A percentile compares a stretch with the other conserved stretches of the same genome.
Conservation (phyloP, 2,329 filamentous ascomycete species). For the Magnaporthiopsis rhizophila region DNA sequence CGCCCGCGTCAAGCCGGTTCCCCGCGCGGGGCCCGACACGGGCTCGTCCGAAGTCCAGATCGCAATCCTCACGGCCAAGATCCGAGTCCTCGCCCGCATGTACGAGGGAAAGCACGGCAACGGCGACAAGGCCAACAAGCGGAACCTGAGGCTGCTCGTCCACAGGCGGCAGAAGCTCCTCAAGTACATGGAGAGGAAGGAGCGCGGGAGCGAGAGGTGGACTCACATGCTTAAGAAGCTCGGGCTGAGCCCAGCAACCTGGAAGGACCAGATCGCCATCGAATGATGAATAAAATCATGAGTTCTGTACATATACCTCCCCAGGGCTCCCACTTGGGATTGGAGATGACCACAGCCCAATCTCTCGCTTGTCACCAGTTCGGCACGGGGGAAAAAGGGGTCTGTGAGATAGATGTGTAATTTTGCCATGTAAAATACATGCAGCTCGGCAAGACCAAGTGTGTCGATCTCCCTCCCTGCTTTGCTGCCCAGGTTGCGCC, state of each 20-base stretch:
- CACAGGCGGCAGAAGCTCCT: slow-evolving; percentile 86
- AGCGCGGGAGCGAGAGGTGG: slow-evolving; percentile 87
- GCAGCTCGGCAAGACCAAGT: background rate
- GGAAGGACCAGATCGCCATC: slow-evolving; percentile 79
- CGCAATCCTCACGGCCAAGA: slow-evolving; percentile 90
- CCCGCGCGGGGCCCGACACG: slow-evolving; percentile 80
- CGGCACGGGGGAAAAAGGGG: background rate
- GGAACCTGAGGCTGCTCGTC: slow-evolving; percentile 76
- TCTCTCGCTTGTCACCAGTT: background rate
- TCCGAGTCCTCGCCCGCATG: slow-evolving; percentile 68
- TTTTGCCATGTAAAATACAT: slow-evolving; percentile 8
- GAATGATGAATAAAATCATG: slow-evolving; percentile 24
- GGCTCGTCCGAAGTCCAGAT: slow-evolving; percentile 97
- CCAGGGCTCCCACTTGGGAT: background rate
- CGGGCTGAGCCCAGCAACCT: slow-evolving; percentile 79
- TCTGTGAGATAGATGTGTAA: slow-evolving; percentile 6
- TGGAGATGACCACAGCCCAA: background rate
- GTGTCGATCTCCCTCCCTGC: background rate
- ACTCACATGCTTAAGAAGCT: slow-evolving; percentile 75
- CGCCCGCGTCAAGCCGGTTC: slow-evolving; percentile 28
- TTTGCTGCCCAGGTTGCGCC: background rate
- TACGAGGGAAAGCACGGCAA: slow-evolving; percentile 59
- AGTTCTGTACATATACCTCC: slow-evolving; percentile 37
- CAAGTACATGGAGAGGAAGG: slow-evolving; percentile 78
- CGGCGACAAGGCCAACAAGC: slow-evolving; percentile 91